Conservation (phyloP, 2,329 filamentous ascomycete species). For the Botrytis squamosa region DNA sequence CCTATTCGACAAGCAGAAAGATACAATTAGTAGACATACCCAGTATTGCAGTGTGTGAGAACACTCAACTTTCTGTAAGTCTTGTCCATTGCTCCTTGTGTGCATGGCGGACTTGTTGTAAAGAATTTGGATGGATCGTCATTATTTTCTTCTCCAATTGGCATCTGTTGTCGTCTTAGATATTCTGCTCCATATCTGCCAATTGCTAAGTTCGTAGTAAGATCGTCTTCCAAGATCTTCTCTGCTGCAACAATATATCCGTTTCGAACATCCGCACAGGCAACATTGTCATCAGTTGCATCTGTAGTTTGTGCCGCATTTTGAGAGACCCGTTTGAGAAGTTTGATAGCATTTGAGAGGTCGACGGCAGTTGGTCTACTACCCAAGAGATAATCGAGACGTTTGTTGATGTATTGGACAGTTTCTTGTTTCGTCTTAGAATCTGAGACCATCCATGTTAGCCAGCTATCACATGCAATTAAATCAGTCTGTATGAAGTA, state of each 20-base stretch:
- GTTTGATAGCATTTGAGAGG: constrained; percentile 81
- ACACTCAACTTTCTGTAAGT: constrained; percentile 67
- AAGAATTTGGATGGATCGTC: constrained; percentile 36
- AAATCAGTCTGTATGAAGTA: not conserved
- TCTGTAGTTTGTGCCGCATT: constrained; percentile 44
- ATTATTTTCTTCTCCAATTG: constrained; percentile 30
- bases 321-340: constrained; percentile 67
- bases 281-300: constrained; percentile 19
- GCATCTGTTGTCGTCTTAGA: constrained; percentile 52
- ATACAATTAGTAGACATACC: constrained; percentile 48
- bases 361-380: constrained; percentile 95
- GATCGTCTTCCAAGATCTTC: constrained; percentile 81
- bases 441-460: constrained; percentile 20
- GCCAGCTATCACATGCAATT: not conserved
- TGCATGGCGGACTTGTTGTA: constrained; percentile 41
- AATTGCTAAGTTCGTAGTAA: constrained; percentile 83
- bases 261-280: constrained; percentile 54
- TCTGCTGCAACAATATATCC: constrained; percentile 80
- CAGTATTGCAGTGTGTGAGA: constrained; percentile 96
- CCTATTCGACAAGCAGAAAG: not conserved
- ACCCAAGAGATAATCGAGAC: constrained; percentile 81
- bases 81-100: constrained; percentile 44
- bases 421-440: constrained; percentile 49
- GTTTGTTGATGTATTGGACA: constrained; percentile 69
- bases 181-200: constrained; percentile 80